Evolutionary conservation across 2,329 filamentous ascomycete genomes (phyloP).

Genomic region (Colletotrichum liriopes): DNA sequence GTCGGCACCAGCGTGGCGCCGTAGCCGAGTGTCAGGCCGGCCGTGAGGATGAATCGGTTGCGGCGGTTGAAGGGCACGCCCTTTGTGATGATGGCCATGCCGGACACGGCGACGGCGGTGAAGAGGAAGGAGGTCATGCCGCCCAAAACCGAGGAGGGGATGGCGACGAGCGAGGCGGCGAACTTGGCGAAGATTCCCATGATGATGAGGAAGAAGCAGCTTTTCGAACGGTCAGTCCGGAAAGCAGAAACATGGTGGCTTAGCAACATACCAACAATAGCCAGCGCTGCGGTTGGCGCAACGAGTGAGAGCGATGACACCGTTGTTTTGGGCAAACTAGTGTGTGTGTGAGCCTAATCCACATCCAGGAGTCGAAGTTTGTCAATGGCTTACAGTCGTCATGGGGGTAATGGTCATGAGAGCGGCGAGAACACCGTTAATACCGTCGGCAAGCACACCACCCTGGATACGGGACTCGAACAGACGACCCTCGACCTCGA

Average conservation of each 20-base stretch:
- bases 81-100: constrained; percentile 81
- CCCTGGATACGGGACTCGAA: constrained; percentile 87
- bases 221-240: background rate
- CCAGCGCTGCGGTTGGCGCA: constrained; percentile 87
- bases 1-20: constrained; percentile 76
- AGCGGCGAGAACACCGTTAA: constrained; percentile 82
- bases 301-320: constrained; percentile 85
- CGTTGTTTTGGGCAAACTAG: constrained; percentile 85
- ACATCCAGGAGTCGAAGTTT: background rate
- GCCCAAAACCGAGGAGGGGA: constrained; percentile 77
- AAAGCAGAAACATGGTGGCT: background rate
- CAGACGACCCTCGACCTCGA: constrained; percentile 79
- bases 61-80: constrained; percentile 82
- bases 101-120: constrained; percentile 81
- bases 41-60: constrained; percentile 86
- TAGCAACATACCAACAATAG: constrained; percentile 70
- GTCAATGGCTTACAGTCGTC: constrained; percentile 64
- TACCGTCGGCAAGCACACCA: constrained; percentile 82
- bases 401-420: constrained; percentile 87
- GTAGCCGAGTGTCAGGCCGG: constrained; percentile 81
- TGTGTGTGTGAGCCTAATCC: background rate
- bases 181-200: constrained; percentile 91
- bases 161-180: constrained; percentile 83
- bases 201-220: constrained; percentile 80
- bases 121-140: constrained; percentile 87